Conservation (phyloP, 2,329 filamentous ascomycete genomes). For the Epichloe aotearoae region DNA sequence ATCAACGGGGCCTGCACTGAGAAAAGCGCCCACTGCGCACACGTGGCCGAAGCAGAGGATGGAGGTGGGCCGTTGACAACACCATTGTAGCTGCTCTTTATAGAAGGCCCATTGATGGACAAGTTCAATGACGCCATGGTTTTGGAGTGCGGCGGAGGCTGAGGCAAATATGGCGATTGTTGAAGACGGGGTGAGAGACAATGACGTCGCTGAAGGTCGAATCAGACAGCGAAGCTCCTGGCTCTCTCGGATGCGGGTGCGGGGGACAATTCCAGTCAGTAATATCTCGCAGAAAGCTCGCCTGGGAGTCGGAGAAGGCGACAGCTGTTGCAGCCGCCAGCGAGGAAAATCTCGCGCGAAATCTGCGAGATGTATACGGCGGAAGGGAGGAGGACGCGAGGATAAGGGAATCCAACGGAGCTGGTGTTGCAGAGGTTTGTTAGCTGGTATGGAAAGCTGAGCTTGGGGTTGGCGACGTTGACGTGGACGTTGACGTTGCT, state of each 20-base stretch:
- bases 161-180: background rate
- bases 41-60: conserved; percentile 58
- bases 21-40: conserved; percentile 88
- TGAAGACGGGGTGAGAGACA: background rate
- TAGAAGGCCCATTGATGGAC: conserved; percentile 67
- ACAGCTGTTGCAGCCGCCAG: background rate
- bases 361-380: background rate
- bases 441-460: conserved; percentile 5
- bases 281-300: background rate
- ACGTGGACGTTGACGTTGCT: conserved; percentile 6
- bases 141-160: conserved; percentile 1
- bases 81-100: conserved; percentile 63
- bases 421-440: conserved; percentile 6
- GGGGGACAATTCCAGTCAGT: background rate
- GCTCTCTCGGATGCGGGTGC: background rate
- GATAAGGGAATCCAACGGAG: background rate
- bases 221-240: background rate
- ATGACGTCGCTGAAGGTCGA: background rate
- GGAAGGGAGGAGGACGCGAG: background rate
- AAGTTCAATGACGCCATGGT: conserved; percentile 70
- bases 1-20: conserved; percentile 83
- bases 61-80: conserved; percentile 40
- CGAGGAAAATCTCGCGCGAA: background rate
- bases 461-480: conserved; percentile 8
- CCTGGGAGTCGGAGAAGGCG: background rate